phyloP scores from a whole-genome alignment of 495 filamentous ascomycete species.

The Corynascus novoguineensis region DNA sequence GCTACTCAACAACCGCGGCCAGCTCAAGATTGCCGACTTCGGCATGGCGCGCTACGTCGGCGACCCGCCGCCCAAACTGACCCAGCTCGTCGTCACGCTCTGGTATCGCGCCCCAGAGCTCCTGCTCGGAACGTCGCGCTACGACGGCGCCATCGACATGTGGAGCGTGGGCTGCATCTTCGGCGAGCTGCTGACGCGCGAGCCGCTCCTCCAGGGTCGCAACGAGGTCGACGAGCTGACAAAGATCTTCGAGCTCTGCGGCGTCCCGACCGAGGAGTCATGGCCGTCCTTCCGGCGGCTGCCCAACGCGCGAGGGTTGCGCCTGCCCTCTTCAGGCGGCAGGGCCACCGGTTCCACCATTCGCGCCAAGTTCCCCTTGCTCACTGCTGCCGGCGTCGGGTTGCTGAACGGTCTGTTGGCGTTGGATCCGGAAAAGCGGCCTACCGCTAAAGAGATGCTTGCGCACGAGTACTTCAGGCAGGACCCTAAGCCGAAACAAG shows the following conservation, averaged over 20 bases:
- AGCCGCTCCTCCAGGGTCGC: slow-evolving; percentile 82
- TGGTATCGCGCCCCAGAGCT: slow-evolving; percentile 96
- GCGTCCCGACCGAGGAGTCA: slow-evolving; percentile 75
- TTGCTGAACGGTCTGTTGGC: slow-evolving; percentile 66
- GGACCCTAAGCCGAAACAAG: slow-evolving; percentile 79
- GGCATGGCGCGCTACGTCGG: slow-evolving; percentile 92
- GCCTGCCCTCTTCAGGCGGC: slow-evolving; percentile 52
- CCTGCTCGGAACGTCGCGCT: slow-evolving; percentile 72
- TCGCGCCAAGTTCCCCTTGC: slow-evolving; percentile 71
- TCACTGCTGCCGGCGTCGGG: slow-evolving; percentile 67
- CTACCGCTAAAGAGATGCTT: slow-evolving; percentile 52
- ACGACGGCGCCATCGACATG: slow-evolving; percentile 78
- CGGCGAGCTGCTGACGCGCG: slow-evolving; percentile 78
- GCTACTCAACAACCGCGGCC: slow-evolving; percentile 89
- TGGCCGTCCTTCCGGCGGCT: slow-evolving; percentile 88
- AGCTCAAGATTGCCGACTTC: slow-evolving; percentile 95
- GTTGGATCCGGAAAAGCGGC: slow-evolving; percentile 67
- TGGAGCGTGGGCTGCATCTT: slow-evolving; percentile 98
- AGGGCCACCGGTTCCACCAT: slow-evolving; percentile 42
- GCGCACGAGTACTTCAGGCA: slow-evolving; percentile 80
- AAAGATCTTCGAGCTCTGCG: slow-evolving; percentile 81
- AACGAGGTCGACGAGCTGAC: slow-evolving; percentile 83
- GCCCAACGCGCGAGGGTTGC: slow-evolving; percentile 80
- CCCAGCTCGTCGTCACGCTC: slow-evolving; percentile 90
- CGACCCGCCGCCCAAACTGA: slow-evolving; percentile 72